Evolutionary conservation across 768 basidiomycete species (phyloP).

Genomic region (Tulasnella sp.): DNA sequence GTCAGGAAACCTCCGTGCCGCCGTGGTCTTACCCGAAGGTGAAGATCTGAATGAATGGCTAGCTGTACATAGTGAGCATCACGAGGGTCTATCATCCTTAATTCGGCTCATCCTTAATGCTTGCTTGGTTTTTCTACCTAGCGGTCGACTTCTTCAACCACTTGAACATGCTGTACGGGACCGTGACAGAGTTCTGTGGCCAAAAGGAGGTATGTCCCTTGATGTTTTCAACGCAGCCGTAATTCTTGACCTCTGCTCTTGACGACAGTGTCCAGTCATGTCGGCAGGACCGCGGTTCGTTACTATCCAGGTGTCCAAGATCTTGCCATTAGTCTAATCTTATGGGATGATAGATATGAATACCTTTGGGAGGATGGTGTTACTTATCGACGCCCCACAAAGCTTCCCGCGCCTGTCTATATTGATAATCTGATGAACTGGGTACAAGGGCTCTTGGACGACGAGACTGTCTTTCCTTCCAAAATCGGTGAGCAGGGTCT

Average conservation of each 20-base stretch:
- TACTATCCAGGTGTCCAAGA: no score
- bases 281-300: constrained; percentile 84
- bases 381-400: constrained; percentile 82
- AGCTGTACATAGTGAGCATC: constrained; percentile 79
- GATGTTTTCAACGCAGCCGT: background rate
- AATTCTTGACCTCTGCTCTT: background rate
- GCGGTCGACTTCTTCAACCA: constrained; percentile 99
- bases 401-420: constrained; percentile 89
- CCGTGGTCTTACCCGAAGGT: constrained; percentile 90
- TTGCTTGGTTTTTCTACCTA: constrained; percentile 26
- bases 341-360: constrained; percentile 52
- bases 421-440: constrained; percentile 99
- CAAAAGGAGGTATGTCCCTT: constrained; percentile 63
- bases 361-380: constrained; percentile 91
- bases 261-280: constrained; percentile 83
- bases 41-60: constrained; percentile 98
- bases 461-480: constrained; percentile 86
- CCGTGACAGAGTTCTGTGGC: constrained; percentile 96
- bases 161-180: constrained; percentile 97
- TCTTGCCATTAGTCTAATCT: no score
- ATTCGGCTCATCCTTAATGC: background rate
- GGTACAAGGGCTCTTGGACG: constrained; percentile 87
- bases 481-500: constrained; percentile 62
- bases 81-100: background rate
- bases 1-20: constrained; percentile 86